Conservation (phyloP, 2,329 filamentous ascomycete species). For the Cladosporium phlei region DNA sequence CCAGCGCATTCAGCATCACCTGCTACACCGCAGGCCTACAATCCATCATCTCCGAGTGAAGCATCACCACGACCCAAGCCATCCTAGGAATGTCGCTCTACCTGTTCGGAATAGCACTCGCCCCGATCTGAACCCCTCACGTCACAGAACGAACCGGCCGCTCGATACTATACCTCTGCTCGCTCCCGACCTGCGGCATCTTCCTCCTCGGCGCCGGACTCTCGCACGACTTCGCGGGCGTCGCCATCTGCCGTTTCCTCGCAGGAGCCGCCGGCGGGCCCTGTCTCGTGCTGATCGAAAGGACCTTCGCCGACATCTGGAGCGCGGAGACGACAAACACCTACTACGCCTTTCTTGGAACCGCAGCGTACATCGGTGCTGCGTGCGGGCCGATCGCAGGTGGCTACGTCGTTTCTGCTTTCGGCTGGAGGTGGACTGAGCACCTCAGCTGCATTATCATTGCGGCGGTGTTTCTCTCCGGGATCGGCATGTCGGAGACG, state of each 20-base stretch:
- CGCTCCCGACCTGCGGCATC: constrained; percentile 14
- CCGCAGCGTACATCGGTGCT: constrained; percentile 31
- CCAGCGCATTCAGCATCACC: constrained; percentile 16
- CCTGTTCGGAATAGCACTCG: constrained; percentile 59
- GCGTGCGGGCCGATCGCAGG: constrained; percentile 28
- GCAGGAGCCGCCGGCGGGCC: constrained; percentile 66
- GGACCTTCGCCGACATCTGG: constrained; percentile 32
- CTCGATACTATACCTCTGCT: constrained; percentile 47
- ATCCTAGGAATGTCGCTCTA: constrained; percentile 37
- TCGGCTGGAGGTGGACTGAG: constrained; percentile 33
- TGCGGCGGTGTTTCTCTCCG: constrained; percentile 28
- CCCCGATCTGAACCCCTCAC: constrained; percentile 60
- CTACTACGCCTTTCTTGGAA: constrained; percentile 32
- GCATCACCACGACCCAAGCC: constrained; percentile 3
- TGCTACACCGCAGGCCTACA: constrained; percentile 11
- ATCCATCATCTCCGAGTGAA: constrained; percentile 14
- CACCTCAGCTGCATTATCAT: constrained; percentile 23
- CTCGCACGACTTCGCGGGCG: constrained; percentile 45
- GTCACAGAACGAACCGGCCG: constrained; percentile 56
- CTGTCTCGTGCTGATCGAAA: constrained; percentile 41
- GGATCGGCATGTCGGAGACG: constrained; percentile 30
- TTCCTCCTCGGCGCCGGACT: constrained; percentile 50
- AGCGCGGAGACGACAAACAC: constrained; percentile 29
- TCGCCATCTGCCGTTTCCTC: constrained; percentile 60
- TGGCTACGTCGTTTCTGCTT: constrained; percentile 23